Evolutionary conservation across 1,139 yeast species (phyloP).

Genomic region (Blastobotrys ciferrii): DNA sequence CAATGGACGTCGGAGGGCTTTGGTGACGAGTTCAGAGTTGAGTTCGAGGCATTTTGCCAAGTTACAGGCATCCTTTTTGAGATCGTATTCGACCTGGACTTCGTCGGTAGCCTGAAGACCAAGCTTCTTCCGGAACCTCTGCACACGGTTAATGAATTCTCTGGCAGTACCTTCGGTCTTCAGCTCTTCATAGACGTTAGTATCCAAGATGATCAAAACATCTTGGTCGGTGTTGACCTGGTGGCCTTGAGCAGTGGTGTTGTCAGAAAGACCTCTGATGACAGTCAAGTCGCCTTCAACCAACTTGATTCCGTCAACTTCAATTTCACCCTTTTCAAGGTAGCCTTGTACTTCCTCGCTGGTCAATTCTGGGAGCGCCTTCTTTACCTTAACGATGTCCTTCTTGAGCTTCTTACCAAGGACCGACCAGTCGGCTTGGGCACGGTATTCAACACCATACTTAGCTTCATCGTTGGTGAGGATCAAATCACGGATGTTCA

Average conservation of each 20-base stretch:
- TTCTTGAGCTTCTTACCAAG: conserved; percentile 95
- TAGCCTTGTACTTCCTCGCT: conserved; percentile 81
- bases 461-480: conserved; percentile 89
- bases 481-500: conserved; percentile 84
- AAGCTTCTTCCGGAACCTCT: conserved; percentile 94
- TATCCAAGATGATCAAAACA: conserved; percentile 84
- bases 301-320: conserved; percentile 86
- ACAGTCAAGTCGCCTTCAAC: conserved; percentile 87
- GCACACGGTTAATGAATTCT: conserved; percentile 94
- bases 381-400: conserved; percentile 92
- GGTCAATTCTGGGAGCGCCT: conserved; percentile 78
- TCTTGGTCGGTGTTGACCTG: conserved; percentile 87
- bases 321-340: conserved; percentile 67
- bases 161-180: conserved; percentile 94
- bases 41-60: conserved; percentile 61
- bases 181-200: conserved; percentile 81
- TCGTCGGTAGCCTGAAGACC: conserved; percentile 95
- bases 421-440: conserved; percentile 98
- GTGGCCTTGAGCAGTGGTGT: conserved; percentile 57
- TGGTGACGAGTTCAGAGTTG: conserved; percentile 67
- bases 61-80: conserved; percentile 63
- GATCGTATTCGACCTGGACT: conserved; percentile 76
- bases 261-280: conserved; percentile 79
- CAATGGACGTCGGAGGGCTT: conserved; percentile 65
- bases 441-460: conserved; percentile 88